These are phyloP conservation scores for Penicillium nordicum DNA, from an alignment of 2,329 filamentous ascomycete genomes.

Conservation along the genomic window DNA sequence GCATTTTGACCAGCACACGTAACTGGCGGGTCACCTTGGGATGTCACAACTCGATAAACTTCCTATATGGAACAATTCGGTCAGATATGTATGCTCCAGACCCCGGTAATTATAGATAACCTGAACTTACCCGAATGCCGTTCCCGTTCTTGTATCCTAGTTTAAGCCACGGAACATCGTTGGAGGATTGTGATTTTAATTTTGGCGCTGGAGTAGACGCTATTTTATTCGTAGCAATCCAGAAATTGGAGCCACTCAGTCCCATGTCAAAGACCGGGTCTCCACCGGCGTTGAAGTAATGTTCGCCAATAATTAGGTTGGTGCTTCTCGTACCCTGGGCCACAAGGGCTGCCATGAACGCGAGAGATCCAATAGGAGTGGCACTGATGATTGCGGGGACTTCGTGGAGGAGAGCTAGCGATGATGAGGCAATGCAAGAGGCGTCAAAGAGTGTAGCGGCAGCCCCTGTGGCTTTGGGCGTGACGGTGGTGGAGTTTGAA, in stretches of 20 bases:
- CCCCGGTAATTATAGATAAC: not conserved
- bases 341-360: slow-evolving; percentile 22
- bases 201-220: slow-evolving; percentile 27
- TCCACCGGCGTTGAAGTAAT: slow-evolving; percentile 32
- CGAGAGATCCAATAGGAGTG: slow-evolving; percentile 28
- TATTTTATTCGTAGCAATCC: slow-evolving; percentile 27
- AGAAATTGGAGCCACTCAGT: slow-evolving; percentile 22
- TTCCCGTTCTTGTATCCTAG: slow-evolving; percentile 26
- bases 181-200: slow-evolving; percentile 5
- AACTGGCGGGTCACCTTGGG: slow-evolving; percentile 33
- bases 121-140: slow-evolving; percentile 30
- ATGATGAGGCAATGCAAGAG: slow-evolving; percentile 36
- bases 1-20: slow-evolving; percentile 33
- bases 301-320: slow-evolving; percentile 34
- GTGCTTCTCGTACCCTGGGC: slow-evolving; percentile 15
- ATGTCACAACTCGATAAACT: slow-evolving; percentile 42
- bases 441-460: slow-evolving; percentile 46
- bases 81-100: not conserved
- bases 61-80: slow-evolving; percentile 27
- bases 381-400: slow-evolving; percentile 22
- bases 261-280: slow-evolving; percentile 35
- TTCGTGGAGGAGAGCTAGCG: slow-evolving; percentile 28
- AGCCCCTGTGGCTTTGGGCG: slow-evolving; percentile 43
- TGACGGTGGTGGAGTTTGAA: not conserved
- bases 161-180: slow-evolving; percentile 36